These are phyloP conservation scores for Sclerotinia subarctica DNA, from an alignment of 2,329 filamentous ascomycete genomes.

Conservation along the genomic window DNA sequence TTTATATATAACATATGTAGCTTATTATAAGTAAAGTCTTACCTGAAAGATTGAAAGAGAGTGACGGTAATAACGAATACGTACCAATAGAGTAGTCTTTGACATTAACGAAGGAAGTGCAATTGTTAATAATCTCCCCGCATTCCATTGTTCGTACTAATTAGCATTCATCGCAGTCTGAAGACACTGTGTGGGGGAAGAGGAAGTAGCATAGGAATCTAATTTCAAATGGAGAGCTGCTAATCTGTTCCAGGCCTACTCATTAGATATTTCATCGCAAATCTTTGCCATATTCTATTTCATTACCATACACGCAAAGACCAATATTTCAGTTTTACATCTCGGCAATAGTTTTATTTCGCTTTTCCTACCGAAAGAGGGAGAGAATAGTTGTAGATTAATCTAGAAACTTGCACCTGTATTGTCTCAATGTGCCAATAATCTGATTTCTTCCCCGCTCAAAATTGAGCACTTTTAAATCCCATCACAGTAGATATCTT, in stretches of 20 bases:
- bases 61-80: not conserved
- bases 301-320: not conserved
- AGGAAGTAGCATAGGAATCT: not conserved
- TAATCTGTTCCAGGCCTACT: no score
- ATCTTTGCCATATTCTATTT: not conserved
- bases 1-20: not conserved
- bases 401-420: not conserved
- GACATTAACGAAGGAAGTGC: not conserved
- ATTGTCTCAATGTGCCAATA: not conserved
- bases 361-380: not conserved
- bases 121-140: not conserved
- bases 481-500: not conserved
- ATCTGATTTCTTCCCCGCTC: no score
- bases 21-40: not conserved
- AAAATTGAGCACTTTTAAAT: not conserved
- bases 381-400: not conserved
- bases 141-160: not conserved
- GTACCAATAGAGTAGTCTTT: not conserved
- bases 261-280: not conserved
- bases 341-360: not conserved
- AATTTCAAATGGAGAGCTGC: not conserved
- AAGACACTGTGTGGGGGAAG: not conserved
- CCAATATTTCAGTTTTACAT: not conserved
- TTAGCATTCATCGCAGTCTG: not conserved
- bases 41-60: not conserved